A percentile compares a stretch with the other conserved stretches of the same genome.
These are phyloP conservation scores for Suhomyces choctaworum DNA, from an alignment of 1,139 yeast species.

Conservation along the genomic window DNA sequence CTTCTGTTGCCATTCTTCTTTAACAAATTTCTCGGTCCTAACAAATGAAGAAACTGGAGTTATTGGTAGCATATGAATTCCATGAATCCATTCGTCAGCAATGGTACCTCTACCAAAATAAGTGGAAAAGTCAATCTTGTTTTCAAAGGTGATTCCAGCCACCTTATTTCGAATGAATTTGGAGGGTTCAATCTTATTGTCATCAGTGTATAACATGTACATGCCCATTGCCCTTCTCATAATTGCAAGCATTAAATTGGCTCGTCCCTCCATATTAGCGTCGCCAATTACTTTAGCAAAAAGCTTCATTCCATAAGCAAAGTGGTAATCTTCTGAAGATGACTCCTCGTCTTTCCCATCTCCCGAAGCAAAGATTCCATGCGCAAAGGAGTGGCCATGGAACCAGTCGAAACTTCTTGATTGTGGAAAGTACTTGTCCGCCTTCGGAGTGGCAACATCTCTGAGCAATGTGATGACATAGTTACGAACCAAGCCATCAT, in stretches of 20 bases:
- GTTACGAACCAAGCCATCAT: constrained; percentile 29
- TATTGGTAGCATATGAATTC: constrained; percentile 50
- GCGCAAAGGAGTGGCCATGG: constrained; percentile 51
- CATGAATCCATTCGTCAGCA: constrained; percentile 49
- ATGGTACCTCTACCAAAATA: constrained; percentile 47
- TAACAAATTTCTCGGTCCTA: constrained; percentile 36
- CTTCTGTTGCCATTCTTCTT: constrained; percentile 47
- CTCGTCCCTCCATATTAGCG: constrained; percentile 36
- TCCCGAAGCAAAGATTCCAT: constrained; percentile 45
- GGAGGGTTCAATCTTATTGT: constrained; percentile 40
- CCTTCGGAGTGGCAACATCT: constrained; percentile 44
- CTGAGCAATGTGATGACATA: constrained; percentile 39
- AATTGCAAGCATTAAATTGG: constrained; percentile 44
- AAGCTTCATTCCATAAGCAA: constrained; percentile 45
- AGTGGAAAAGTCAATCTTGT: constrained; percentile 46
- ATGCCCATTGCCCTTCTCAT: constrained; percentile 44
- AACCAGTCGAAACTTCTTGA: constrained; percentile 47
- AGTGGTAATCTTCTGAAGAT: constrained; percentile 48
- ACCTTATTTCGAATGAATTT: constrained; percentile 43
- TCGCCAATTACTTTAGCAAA: constrained; percentile 38
- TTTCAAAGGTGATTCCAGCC: constrained; percentile 48
- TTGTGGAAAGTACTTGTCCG: constrained; percentile 41
- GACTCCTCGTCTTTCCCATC: constrained; percentile 52
- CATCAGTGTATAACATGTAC: constrained; percentile 45
- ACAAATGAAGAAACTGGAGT: constrained; percentile 46